Conservation (phyloP, 441 rosid species). For the Populus tomentosa region DNA sequence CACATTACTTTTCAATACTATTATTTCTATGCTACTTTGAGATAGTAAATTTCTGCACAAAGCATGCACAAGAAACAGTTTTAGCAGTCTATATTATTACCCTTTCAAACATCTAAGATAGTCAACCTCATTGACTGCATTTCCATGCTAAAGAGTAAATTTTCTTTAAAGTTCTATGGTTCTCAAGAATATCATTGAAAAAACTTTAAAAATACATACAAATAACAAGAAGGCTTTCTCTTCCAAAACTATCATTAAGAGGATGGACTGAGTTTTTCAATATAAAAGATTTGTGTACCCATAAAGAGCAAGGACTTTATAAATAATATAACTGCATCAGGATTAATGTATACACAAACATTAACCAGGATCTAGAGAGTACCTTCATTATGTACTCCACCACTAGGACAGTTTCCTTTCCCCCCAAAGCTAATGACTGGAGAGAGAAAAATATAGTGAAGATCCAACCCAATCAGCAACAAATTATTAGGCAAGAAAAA, state of each 20-base stretch:
- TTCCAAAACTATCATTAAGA: not conserved
- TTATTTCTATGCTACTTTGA: not conserved
- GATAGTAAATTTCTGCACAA: not conserved
- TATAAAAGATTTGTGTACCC: not conserved
- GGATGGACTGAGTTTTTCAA: not conserved
- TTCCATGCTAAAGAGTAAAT: not conserved
- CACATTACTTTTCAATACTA: not conserved
- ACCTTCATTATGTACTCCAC: slow-evolving; percentile 98
- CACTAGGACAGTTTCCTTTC: slow-evolving; percentile 73
- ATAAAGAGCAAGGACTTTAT: not conserved
- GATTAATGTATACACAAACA: not conserved
- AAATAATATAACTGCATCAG: not conserved
- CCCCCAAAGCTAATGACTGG: slow-evolving; percentile 92
- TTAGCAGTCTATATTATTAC: not conserved
- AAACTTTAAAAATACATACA: not conserved
- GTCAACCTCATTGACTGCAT: not conserved
- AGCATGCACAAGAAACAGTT: not conserved
- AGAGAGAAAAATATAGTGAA: slow-evolving; percentile 16
- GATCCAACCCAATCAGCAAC: slow-evolving; percentile 15
- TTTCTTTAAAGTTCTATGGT: not conserved
- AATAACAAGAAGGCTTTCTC: not conserved
- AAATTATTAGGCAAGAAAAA: not conserved
- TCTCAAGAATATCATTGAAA: not conserved
- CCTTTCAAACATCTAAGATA: not conserved
- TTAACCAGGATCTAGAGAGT: slow-evolving; percentile 28